Conservation (phyloP, 2,329 filamentous ascomycete genomes). For the Karstenula rhodostoma region DNA sequence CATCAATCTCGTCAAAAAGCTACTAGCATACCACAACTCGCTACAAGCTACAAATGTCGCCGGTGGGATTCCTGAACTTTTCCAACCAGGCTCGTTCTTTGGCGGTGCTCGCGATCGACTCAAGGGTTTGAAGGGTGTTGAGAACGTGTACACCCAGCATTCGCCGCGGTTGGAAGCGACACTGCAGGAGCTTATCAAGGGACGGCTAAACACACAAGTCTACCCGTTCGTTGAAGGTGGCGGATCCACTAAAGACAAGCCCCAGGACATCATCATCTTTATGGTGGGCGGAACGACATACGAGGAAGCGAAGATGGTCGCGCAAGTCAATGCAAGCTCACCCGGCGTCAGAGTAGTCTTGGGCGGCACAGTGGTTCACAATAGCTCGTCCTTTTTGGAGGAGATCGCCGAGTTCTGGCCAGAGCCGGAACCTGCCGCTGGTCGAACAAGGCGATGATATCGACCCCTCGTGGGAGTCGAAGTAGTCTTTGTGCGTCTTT, state of each 20-base stretch:
- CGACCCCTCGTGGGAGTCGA: neutral
- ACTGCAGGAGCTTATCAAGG: conserved; percentile 92
- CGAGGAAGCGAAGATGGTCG: conserved; percentile 95
- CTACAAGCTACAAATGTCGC: conserved; percentile 76
- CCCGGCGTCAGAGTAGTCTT: conserved; percentile 89
- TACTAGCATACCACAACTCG: conserved; percentile 86
- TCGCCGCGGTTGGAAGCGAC: conserved; percentile 87
- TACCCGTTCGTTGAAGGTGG: conserved; percentile 95
- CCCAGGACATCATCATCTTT: conserved; percentile 95
- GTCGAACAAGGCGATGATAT: conserved; percentile 3
- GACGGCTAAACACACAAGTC: conserved; percentile 81
- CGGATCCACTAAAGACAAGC: conserved; percentile 88
- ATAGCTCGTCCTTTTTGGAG: conserved; percentile 82
- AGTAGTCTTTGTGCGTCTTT: neutral
- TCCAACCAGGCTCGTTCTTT: conserved; percentile 88
- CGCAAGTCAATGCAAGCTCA: conserved; percentile 90
- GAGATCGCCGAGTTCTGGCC: conserved; percentile 13
- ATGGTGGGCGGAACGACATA: conserved; percentile 94
- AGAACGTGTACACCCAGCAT: conserved; percentile 99
- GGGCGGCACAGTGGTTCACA: conserved; percentile 87
- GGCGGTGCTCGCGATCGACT: conserved; percentile 86
- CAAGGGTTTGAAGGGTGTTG: conserved; percentile 94
- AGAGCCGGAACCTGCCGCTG: conserved; percentile 5
- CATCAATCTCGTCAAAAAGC: conserved; percentile 80
- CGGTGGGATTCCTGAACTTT: conserved; percentile 88